Percentiles rank a stretch among this genome's conserved stretches.
These are phyloP conservation scores for Dactylellina leptospora DNA, from an alignment of 2,329 filamentous ascomycete genomes.

Conservation along the genomic window DNA sequence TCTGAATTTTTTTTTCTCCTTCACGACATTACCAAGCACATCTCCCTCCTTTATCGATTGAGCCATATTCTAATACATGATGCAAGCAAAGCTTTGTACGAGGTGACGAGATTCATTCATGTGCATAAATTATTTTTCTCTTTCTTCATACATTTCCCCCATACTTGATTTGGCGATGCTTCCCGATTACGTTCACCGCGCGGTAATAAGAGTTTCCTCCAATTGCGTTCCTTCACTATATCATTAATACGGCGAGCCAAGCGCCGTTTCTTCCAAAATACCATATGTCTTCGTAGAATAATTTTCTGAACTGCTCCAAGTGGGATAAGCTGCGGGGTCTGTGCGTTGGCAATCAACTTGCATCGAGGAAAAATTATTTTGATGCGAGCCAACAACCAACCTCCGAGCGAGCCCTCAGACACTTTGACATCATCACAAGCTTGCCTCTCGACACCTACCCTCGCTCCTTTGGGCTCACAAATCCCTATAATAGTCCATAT, in stretches of 20 bases:
- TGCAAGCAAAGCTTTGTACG: slow-evolving; percentile 54
- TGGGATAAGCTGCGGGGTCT: slow-evolving; percentile 48
- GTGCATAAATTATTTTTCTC: slow-evolving; percentile 45
- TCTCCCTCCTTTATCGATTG: slow-evolving; percentile 19
- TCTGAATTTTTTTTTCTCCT: slow-evolving; percentile 27
- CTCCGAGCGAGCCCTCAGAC: slow-evolving; percentile 16
- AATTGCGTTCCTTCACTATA: slow-evolving; percentile 19
- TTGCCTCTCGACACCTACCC: not conserved
- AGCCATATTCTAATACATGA: slow-evolving; percentile 49
- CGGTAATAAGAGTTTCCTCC: slow-evolving; percentile 34
- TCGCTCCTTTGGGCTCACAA: slow-evolving; percentile 8
- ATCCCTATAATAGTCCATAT: not conserved
- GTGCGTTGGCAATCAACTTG: slow-evolving; percentile 46
- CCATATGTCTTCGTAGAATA: slow-evolving; percentile 15
- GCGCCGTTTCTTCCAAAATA: not conserved
- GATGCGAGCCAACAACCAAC: slow-evolving; percentile 42
- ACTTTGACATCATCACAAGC: slow-evolving; percentile 11
- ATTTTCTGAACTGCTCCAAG: slow-evolving; percentile 10
- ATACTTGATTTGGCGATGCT: slow-evolving; percentile 18
- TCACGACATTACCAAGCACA: slow-evolving; percentile 26
- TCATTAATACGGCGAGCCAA: slow-evolving; percentile 15
- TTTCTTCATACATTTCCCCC: not conserved
- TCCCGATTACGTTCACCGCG: slow-evolving; percentile 3
- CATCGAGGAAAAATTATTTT: slow-evolving; percentile 37
- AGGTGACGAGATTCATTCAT: slow-evolving; percentile 53